These are phyloP conservation scores for Bipolaris gigantea DNA, from an alignment of 2,329 filamentous ascomycete genomes.

Conservation along the genomic window DNA sequence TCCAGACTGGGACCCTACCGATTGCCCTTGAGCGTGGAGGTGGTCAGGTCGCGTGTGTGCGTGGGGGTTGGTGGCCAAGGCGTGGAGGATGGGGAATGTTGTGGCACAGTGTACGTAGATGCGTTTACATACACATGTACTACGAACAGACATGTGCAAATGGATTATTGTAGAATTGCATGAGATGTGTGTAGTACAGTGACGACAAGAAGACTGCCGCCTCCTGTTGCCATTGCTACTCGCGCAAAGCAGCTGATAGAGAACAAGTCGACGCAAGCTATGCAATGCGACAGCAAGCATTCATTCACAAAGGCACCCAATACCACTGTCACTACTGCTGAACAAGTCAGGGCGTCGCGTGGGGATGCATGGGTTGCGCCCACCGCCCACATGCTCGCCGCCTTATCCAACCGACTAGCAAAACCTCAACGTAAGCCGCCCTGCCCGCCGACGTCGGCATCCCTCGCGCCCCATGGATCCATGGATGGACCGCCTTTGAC, in stretches of 20 bases:
- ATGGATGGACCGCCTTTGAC: conserved; percentile 22
- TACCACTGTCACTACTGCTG: too few species aligned
- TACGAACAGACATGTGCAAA: too few species aligned
- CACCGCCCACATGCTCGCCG: background rate
- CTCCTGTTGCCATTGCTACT: too few species aligned
- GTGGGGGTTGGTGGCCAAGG: conserved; percentile 21
- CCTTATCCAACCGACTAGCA: conserved; percentile 1
- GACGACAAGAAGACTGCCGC: too few species aligned
- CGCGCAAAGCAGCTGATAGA: too few species aligned
- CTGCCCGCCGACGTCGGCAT: conserved; percentile 18
- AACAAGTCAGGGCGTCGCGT: background rate
- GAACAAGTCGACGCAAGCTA: too few species aligned
- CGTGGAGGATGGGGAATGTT: conserved; percentile 8
- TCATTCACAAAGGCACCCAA: too few species aligned
- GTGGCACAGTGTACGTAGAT: background rate
- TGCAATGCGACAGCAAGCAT: too few species aligned
- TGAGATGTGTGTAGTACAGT: too few species aligned
- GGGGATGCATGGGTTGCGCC: background rate
- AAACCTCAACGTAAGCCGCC: conserved; percentile 27
- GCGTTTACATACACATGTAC: too few species aligned
- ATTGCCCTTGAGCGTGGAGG: conserved; percentile 36
- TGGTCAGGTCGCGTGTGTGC: conserved; percentile 20
- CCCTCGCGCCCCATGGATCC: conserved; percentile 12
- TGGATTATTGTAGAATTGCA: too few species aligned
- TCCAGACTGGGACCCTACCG: conserved; percentile 53